Evolutionary conservation across 73 alveolate species (phyloP).

Genomic region (Stentor roeselii): DNA sequence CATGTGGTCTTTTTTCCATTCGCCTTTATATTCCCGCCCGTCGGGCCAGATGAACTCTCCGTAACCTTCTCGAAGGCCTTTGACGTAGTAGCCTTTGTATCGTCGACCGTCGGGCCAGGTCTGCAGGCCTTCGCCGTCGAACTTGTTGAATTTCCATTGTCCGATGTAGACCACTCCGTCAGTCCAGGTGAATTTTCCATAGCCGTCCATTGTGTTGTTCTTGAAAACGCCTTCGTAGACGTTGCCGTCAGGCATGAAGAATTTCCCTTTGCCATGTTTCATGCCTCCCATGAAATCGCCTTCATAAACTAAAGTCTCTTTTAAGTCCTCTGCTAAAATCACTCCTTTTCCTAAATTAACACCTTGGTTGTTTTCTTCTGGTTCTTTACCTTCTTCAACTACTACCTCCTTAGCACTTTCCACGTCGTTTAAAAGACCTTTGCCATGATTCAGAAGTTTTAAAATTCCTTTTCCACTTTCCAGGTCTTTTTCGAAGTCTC

Average conservation of each 20-base stretch:
- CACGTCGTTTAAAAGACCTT: too few relatives aligned
- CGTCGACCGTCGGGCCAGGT: conserved; percentile 26
- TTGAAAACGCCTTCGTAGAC: conserved; percentile 33
- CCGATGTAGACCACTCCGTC: conserved; percentile 53
- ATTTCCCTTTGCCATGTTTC: too few relatives aligned
- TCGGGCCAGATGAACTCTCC: neutral
- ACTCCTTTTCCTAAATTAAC: too few relatives aligned
- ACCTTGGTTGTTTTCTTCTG: too few relatives aligned
- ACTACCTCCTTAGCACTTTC: too few relatives aligned
- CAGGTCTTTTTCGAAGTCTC: neutral
- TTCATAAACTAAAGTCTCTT: too few relatives aligned
- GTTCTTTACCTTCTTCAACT: too few relatives aligned
- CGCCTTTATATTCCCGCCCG: conserved; percentile 7
- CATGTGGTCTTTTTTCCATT: neutral
- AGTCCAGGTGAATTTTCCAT: conserved; percentile 46
- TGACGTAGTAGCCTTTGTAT: conserved; percentile 7
- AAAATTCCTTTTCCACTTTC: conserved; percentile 2
- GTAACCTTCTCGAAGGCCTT: neutral
- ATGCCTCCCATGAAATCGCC: too few relatives aligned
- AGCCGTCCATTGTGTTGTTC: conserved; percentile 32
- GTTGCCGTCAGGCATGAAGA: conserved; percentile 32
- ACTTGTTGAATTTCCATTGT: conserved; percentile 27
- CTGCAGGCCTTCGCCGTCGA: conserved; percentile 26
- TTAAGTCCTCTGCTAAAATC: too few relatives aligned
- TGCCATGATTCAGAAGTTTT: too few relatives aligned